These are phyloP conservation scores for Colletotrichum musicola DNA, from an alignment of 2,329 filamentous ascomycete species.

Conservation along the genomic window DNA sequence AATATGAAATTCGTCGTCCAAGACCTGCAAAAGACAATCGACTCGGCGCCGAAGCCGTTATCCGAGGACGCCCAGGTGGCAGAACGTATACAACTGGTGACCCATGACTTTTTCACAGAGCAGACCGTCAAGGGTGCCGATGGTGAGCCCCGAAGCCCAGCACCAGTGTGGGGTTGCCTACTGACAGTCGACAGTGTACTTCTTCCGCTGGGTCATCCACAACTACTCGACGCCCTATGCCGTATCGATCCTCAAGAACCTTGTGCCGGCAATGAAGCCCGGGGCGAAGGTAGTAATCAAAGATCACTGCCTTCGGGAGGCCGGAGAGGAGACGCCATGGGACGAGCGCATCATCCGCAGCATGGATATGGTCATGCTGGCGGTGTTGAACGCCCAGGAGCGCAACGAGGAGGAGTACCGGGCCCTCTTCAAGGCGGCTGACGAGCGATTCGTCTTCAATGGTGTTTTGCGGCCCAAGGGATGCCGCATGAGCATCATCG, in stretches of 20 bases:
- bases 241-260: constrained; percentile 47
- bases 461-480: constrained; percentile 56
- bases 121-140: constrained; percentile 46
- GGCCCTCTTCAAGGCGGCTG: constrained; percentile 57
- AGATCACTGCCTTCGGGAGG: constrained; percentile 53
- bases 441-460: constrained; percentile 58
- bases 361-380: constrained; percentile 67
- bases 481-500: constrained; percentile 62
- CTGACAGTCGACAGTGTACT: constrained; percentile 53
- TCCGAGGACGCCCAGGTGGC: constrained; percentile 36
- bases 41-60: constrained; percentile 35
- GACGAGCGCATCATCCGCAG: constrained; percentile 61
- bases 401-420: constrained; percentile 60
- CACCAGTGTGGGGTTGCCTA: background rate
- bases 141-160: constrained; percentile 24
- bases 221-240: constrained; percentile 57
- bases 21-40: constrained; percentile 43
- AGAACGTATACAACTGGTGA: constrained; percentile 34
- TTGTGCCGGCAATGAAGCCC: constrained; percentile 54
- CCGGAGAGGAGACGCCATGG: constrained; percentile 55
- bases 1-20: constrained; percentile 49
- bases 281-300: constrained; percentile 45
- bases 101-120: constrained; percentile 42
- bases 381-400: constrained; percentile 65
- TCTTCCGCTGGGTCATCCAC: constrained; percentile 59